Evolutionary conservation across 2,329 filamentous ascomycete species (phyloP).

Genomic region (Stagonosporopsis chrysanthemi): DNA sequence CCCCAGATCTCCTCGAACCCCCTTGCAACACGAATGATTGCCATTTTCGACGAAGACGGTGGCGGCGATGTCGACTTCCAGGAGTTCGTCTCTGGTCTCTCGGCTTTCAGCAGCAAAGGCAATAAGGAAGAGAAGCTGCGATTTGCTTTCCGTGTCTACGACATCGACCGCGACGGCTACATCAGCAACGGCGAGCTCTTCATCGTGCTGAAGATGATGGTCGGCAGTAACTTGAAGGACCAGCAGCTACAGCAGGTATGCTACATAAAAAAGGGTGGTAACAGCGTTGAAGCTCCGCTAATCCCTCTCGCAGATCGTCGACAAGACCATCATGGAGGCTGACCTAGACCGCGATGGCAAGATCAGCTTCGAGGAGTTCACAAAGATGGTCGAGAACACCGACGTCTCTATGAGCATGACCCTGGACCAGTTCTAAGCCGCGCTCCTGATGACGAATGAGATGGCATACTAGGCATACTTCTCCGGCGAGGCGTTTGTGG

Average conservation of each 20-base stretch:
- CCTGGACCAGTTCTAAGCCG: slow-evolving; percentile 59
- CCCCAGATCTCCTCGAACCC: slow-evolving; percentile 98
- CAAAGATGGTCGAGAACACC: slow-evolving; percentile 97
- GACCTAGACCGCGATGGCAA: slow-evolving; percentile 95
- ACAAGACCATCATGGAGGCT: slow-evolving; percentile 99
- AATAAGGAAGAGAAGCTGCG: slow-evolving; percentile 99
- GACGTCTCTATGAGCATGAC: slow-evolving; percentile 74
- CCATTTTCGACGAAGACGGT: slow-evolving; percentile 98
- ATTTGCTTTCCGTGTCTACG: slow-evolving; percentile 99
- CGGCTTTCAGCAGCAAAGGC: slow-evolving; percentile 95
- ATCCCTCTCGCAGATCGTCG: slow-evolving; percentile 72
- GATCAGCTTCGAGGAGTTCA: slow-evolving; percentile 99
- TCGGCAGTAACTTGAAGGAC: slow-evolving; percentile 98
- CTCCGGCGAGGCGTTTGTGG: slow-evolving; percentile 47
- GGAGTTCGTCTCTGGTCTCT: slow-evolving; percentile 94
- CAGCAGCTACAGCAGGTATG: slow-evolving; percentile 88
- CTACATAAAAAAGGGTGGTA: not conserved
- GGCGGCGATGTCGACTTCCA: slow-evolving; percentile 98
- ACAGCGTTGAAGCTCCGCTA: not conserved
- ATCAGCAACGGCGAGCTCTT: slow-evolving; percentile 99
- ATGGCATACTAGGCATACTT: slow-evolving; percentile 24
- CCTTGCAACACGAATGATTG: slow-evolving; percentile 97
- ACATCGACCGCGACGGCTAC: slow-evolving; percentile 97
- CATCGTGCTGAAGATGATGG: slow-evolving; percentile 99
- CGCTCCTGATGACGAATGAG: slow-evolving; percentile 18